Percentiles rank a stretch among this genome's conserved stretches.
phyloP scores from a whole-genome alignment of 2,329 filamentous ascomycete species.

The Fusarium sp. region DNA sequence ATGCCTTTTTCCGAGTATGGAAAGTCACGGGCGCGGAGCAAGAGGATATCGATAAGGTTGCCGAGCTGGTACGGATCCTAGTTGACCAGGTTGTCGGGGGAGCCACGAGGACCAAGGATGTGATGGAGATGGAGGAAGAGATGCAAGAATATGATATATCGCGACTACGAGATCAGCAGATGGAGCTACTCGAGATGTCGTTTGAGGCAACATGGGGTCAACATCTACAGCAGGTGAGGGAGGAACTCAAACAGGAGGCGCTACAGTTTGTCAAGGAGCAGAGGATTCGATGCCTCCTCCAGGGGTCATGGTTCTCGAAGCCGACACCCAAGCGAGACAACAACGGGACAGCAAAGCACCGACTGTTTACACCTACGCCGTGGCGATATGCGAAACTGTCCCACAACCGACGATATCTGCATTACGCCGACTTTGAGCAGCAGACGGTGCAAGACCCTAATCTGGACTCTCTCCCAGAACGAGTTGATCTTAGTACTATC shows the following conservation, averaged over 20 bases:
- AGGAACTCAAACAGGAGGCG: slow-evolving; percentile 89
- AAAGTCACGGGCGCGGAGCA: slow-evolving; percentile 83
- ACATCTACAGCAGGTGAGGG: slow-evolving; percentile 87
- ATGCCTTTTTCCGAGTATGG: slow-evolving; percentile 91
- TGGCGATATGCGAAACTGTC: slow-evolving; percentile 90
- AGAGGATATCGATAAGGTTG: slow-evolving; percentile 93
- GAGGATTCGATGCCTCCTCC: slow-evolving; percentile 84
- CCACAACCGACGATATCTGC: slow-evolving; percentile 87
- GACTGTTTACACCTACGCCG: slow-evolving; percentile 60
- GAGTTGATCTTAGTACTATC: slow-evolving; percentile 85
- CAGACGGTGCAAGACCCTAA: slow-evolving; percentile 70
- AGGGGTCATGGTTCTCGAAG: slow-evolving; percentile 85
- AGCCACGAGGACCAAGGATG: slow-evolving; percentile 80
- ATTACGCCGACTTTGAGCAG: slow-evolving; percentile 83
- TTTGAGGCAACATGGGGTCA: slow-evolving; percentile 96
- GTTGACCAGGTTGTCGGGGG: slow-evolving; percentile 88
- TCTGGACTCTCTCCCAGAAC: slow-evolving; percentile 76
- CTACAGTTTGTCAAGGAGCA: slow-evolving; percentile 98
- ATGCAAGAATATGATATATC: slow-evolving; percentile 82
- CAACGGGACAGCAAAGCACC: slow-evolving; percentile 44
- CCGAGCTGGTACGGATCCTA: slow-evolving; percentile 87
- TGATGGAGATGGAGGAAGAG: slow-evolving; percentile 88
- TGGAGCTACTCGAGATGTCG: slow-evolving; percentile 87
- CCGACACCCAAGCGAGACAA: slow-evolving; percentile 53
- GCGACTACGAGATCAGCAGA: slow-evolving; percentile 83